Evolutionary conservation across 1,139 yeast species (phyloP), one percentile per base, ranked within the genome.

Genomic region (Yamadazyma blattariae): DNA sequence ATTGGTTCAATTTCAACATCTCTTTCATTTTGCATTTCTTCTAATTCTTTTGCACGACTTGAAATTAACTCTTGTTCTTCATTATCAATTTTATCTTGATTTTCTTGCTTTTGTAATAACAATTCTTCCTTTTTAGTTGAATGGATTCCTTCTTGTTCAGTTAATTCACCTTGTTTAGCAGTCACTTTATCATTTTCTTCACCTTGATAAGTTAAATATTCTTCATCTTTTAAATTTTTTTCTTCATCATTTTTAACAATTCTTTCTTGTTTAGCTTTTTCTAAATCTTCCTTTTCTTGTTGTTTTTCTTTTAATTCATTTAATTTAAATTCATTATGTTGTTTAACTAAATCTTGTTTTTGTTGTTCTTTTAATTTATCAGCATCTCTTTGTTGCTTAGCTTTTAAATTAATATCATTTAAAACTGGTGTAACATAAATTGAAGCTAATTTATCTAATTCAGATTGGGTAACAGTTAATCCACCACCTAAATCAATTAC

Each of bases 401-500:
- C 95, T 57, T 86, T 82, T 35, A 71, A 65, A 49, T 74, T 69
- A 51, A 92, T 80, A 58, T 88, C 94, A 32, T 68, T 71, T 53
- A 92, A 67, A n/a, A 90, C 92, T 9, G 98, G 98, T 42, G 75
- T 72, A 39, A 92, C 95, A 53, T 86, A 72, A 36, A 81, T 74
- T 38, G 80, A 66, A n/a, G 97, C 97, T 68, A 92, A 78, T 36
- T 74, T 75, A 44, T 85, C 84, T 43, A 92, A 77, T 54, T 90
- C 96, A 18, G 71, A 73, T 44, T 76, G 85, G 33, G 85, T 71
- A 73, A 90, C 79, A 51, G 76, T 77, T 47, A 87, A 71, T 3
- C 97, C 97, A 47, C 96, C 96, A 42, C 98, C 98, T 46, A 90
- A 65, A 52, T 88, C 74, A 49, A 88, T 71, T 54, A 82, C 72